phyloP scores from a whole-genome alignment of 2,329 filamentous ascomycete genomes.

The Pseudopyricularia javanii region DNA sequence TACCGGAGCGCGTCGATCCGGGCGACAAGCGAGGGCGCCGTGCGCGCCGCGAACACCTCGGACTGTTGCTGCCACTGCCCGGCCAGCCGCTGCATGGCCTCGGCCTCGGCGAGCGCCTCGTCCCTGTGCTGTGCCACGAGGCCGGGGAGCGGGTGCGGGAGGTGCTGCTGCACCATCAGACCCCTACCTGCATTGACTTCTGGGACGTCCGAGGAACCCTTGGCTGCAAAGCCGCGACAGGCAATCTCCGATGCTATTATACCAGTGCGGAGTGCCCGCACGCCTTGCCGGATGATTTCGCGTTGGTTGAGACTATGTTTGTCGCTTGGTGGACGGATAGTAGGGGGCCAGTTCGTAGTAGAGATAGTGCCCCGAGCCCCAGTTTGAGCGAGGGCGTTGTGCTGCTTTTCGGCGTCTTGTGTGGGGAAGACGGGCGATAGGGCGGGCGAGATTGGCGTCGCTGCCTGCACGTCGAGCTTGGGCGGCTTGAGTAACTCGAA shows the following conservation, averaged over 20 bases:
- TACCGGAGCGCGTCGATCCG: conserved; percentile 34
- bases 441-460: conserved; percentile 3
- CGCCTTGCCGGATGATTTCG: conserved; percentile 70
- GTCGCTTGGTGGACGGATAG: not conserved
- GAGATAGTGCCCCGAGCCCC: not conserved
- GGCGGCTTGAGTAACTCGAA: conserved; percentile 37
- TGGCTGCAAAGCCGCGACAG: conserved; percentile 38
- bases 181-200: not conserved
- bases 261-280: conserved; percentile 71
- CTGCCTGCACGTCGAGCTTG: conserved; percentile 28
- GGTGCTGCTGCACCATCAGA: conserved; percentile 1
- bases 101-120: conserved; percentile 37
- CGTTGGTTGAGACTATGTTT: conserved; percentile 36
- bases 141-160: conserved; percentile 15
- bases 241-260: conserved; percentile 79
- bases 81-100: conserved; percentile 31
- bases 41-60: conserved; percentile 43
- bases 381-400: not conserved
- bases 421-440: not conserved
- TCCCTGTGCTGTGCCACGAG: conserved; percentile 7
- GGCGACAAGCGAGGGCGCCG: conserved; percentile 38
- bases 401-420: not conserved
- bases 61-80: conserved; percentile 48
- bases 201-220: conserved; percentile 7
- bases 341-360: not conserved